Base-by-base conservation (phyloP, 176 grass and related monocot species). In the Stipa capillata region DNA sequence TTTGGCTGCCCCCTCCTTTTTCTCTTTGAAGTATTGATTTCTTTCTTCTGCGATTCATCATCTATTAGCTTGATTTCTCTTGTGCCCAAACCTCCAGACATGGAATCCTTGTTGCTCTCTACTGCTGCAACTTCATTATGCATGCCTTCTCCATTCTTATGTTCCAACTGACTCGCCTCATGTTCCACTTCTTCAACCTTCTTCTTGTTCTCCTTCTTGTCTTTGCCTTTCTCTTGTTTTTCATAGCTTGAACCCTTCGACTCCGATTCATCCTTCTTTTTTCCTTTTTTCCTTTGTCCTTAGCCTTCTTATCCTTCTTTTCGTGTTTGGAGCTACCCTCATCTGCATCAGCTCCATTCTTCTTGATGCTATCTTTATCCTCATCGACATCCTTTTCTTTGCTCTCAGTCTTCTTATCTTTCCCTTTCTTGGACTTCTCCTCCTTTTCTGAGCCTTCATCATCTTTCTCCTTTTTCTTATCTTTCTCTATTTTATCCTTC, bases 401-500 rank as follows among this genome's bases (percentile, higher is more conserved):
- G 14, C 56, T 71, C 18, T 69, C 33, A 21, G 18, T 52, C 72
- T 82, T 85, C 24, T 70, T 70, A 18, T 59, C 34, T 69, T 36
- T 12, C 6, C 10, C 69, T 10, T 81, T 78, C 63, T 85, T 69
- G 32, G 29, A 4, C 40, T 89, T 73, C 6, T 60, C 34, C 47
- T 14, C 23, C 11, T 84, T 87, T 1, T 37, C 58, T 4, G 44
- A 74, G 29, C 15, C 66, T 9, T 21, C 76, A 18, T 1, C 32
- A 4, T 53, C 76, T n/a, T 58, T 41, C 17, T 70, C 53, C 37
- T 77, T 72, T 50, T 88, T 63, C 76, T 77, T 28, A 31, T 53
- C 40, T 66, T 59, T 74, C 15, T 69, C 73, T 52, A 85, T 76
- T 14, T 32, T 74, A 18, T 85, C 52, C 62, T 89, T 72, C 63